Conservation (phyloP, 2,329 filamentous ascomycete species). For the Penicillium sp. region DNA sequence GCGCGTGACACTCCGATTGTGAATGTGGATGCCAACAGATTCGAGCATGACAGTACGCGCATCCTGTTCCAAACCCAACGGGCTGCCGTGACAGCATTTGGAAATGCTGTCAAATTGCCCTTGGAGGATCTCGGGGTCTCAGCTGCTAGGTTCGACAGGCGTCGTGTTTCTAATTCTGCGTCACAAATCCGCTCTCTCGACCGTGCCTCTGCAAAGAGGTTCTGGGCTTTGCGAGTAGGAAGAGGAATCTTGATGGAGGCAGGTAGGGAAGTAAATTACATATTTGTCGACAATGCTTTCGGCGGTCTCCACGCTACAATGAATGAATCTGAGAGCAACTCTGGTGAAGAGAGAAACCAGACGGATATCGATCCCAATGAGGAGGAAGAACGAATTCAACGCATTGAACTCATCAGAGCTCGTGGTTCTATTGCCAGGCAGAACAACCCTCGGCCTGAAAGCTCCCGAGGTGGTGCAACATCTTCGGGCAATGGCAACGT, state of each 20-base stretch:
- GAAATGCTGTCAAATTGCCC: constrained; percentile 51
- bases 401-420: constrained; percentile 29
- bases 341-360: constrained; percentile 47
- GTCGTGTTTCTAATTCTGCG: constrained; percentile 17
- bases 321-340: constrained; percentile 34
- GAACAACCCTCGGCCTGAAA: background rate
- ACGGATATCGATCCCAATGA: constrained; percentile 50
- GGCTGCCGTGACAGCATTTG: constrained; percentile 58
- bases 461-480: background rate
- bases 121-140: constrained; percentile 51
- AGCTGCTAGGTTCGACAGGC: constrained; percentile 29
- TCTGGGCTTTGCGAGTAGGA: constrained; percentile 61
- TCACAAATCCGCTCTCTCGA: constrained; percentile 34
- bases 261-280: constrained; percentile 55
- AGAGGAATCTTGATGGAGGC: constrained; percentile 59
- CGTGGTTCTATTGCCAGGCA: constrained; percentile 1
- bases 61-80: constrained; percentile 53
- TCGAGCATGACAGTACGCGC: constrained; percentile 55
- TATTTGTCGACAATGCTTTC: constrained; percentile 59
- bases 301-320: constrained; percentile 54
- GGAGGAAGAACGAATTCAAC: constrained; percentile 45
- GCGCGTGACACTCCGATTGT: constrained; percentile 52
- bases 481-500: background rate
- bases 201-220: constrained; percentile 38
- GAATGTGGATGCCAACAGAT: constrained; percentile 58